phyloP scores from a whole-genome alignment of 2,329 filamentous ascomycete genomes.

The Pseudogymnoascus sp. region DNA sequence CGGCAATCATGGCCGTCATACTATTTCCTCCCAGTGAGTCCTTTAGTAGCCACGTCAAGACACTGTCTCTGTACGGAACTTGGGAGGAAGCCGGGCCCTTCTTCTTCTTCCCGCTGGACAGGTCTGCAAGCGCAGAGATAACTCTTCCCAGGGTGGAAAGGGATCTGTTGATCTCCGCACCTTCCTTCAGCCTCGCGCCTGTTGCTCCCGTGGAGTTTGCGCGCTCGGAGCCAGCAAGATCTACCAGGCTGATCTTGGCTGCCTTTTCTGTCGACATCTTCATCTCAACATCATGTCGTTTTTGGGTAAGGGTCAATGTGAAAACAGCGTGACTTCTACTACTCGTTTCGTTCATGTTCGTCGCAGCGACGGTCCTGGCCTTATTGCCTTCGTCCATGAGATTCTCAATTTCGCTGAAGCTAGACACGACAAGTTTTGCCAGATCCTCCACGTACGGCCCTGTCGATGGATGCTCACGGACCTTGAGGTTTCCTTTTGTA shows the following conservation, averaged over 20 bases:
- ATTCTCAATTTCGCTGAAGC: conserved; percentile 92
- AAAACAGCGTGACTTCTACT: conserved; percentile 98
- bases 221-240: conserved; percentile 94
- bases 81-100: conserved; percentile 59
- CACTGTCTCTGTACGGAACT: conserved; percentile 94
- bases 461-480: conserved; percentile 94
- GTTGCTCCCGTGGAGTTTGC: conserved; percentile 96
- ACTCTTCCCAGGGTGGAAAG: conserved; percentile 94
- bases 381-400: conserved; percentile 99
- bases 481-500: conserved; percentile 93
- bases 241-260: conserved; percentile 94
- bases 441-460: conserved; percentile 98
- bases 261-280: conserved; percentile 98
- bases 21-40: conserved; percentile 97
- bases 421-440: conserved; percentile 87
- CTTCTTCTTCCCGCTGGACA: conserved; percentile 76
- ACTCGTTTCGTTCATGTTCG: conserved; percentile 99
- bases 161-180: conserved; percentile 96
- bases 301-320: conserved; percentile 91
- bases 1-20: conserved; percentile 99
- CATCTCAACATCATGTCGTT: conserved; percentile 81
- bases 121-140: conserved; percentile 88
- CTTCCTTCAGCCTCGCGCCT: conserved; percentile 89
- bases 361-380: conserved; percentile 92
- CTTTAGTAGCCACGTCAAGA: conserved; percentile 93